Evolutionary conservation across 805 yeast genomes (phyloP).

Genomic region (Wickerhamiella australiensis): DNA sequence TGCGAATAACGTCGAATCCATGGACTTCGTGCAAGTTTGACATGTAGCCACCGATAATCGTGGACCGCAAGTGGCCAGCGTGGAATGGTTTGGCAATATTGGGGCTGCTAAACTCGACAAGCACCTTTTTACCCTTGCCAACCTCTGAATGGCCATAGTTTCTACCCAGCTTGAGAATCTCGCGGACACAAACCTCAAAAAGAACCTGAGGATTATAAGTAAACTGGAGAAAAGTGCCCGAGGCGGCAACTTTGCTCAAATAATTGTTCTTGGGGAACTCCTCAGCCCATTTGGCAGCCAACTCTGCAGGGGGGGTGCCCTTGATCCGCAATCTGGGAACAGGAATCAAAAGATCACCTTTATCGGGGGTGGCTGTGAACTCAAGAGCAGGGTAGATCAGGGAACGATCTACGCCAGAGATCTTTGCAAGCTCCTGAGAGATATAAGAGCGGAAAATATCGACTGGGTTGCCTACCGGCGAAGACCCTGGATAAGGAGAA

Average conservation of each 20-base stretch:
- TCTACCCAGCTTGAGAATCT: conserved; percentile 45
- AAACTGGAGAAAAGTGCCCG: conserved; percentile 87
- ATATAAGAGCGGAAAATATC: conserved; percentile 87
- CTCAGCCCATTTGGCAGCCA: conserved; percentile 67
- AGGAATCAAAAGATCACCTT: conserved; percentile 88
- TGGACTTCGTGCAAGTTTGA: conserved; percentile 77
- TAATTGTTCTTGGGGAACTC: conserved; percentile 63
- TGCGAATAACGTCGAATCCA: conserved; percentile 86
- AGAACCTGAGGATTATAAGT: conserved; percentile 59
- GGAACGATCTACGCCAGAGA: conserved; percentile 58
- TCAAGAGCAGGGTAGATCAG: conserved; percentile 78
- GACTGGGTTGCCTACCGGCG: conserved; percentile 66
- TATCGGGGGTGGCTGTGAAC: conserved; percentile 70
- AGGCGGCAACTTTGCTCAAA: conserved; percentile 59
- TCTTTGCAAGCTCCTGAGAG: conserved; percentile 57
- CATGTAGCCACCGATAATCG: conserved; percentile 94
- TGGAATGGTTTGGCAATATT: conserved; percentile 99
- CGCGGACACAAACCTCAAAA: conserved; percentile 56
- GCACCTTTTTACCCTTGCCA: conserved; percentile 56
- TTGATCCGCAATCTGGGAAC: conserved; percentile 81
- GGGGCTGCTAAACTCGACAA: conserved; percentile 92
- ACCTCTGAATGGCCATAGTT: conserved; percentile 65
- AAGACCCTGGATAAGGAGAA: conserved; percentile 39
- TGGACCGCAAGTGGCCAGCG: conserved; percentile 96
- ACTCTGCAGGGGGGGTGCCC: conserved; percentile 61